Evolutionary conservation across 148 eudicot genomes (phyloP).

Genomic region (Persicaria tinctoria): DNA sequence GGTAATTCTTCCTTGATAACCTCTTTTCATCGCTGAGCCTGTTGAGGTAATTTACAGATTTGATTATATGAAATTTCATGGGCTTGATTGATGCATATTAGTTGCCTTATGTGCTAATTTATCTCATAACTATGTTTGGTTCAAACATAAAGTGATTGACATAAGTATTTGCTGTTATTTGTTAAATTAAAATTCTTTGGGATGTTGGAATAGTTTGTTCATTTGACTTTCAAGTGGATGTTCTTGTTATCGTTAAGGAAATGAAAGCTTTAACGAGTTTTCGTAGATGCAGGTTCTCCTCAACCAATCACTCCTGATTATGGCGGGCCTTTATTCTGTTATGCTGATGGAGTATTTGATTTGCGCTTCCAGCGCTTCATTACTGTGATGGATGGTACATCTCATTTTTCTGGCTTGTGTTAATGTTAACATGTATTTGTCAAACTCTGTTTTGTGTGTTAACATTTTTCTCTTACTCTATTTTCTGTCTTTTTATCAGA

Average conservation of each 20-base stretch:
- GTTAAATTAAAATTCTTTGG: not conserved
- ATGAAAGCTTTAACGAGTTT: not conserved
- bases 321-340: conserved; percentile 55
- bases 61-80: not conserved
- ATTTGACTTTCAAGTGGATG: not conserved
- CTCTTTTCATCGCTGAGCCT: not conserved
- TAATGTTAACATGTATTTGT: not conserved
- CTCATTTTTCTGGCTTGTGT: not conserved
- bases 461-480: not conserved
- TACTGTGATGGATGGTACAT: conserved; percentile 68
- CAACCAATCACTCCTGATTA: conserved; percentile 67
- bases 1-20: conserved; percentile 27
- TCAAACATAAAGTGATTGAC: not conserved
- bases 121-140: no score
- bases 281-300: conserved; percentile 36
- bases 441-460: not conserved
- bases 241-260: not conserved
- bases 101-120: not conserved
- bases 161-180: no score
- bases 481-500: conserved; percentile 31
- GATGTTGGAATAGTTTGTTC: not conserved
- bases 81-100: not conserved
- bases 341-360: conserved; percentile 77
- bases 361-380: conserved; percentile 47
- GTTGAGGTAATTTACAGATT: not conserved